Percentiles rank a stretch among this genome's conserved stretches.
Conservation (phyloP, 441 rosid genomes). For the Flueggea neowawraea region DNA sequence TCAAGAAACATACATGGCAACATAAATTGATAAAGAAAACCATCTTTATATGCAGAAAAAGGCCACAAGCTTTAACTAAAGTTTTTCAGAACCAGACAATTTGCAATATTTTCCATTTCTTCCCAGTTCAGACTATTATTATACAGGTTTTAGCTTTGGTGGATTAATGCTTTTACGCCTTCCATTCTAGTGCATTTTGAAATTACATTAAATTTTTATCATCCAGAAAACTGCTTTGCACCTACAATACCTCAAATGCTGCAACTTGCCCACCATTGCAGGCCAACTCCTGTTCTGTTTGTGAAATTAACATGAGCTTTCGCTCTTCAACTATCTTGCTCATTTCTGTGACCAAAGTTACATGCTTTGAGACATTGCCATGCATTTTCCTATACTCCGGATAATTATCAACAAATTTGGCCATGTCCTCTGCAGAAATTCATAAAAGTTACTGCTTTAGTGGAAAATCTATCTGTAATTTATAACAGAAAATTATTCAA, state of each 20-base stretch:
- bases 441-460: slow-evolving; percentile 23
- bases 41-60: too few species aligned
- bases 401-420: slow-evolving; percentile 93
- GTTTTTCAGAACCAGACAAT: too few species aligned
- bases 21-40: too few species aligned
- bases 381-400: slow-evolving; percentile 98
- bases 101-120: too few species aligned
- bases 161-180: too few species aligned
- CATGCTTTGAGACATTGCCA: slow-evolving; percentile 97
- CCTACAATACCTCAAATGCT: slow-evolving; percentile 78
- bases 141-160: too few species aligned
- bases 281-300: slow-evolving; percentile 95
- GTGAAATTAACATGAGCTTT: slow-evolving; percentile 93
- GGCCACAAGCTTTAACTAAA: too few species aligned
- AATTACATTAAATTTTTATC: too few species aligned
- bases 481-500: slow-evolving; percentile 4
- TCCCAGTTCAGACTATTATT: too few species aligned
- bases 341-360: slow-evolving; percentile 97
- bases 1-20: too few species aligned
- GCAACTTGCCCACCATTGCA: slow-evolving; percentile 98
- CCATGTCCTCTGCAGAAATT: slow-evolving; percentile 87
- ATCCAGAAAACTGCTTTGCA: too few species aligned
- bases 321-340: slow-evolving; percentile 94
- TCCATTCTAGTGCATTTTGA: too few species aligned
- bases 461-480: background rate